Percentiles rank a stretch among this genome's conserved stretches.
Conservation (phyloP, 257 asterid species). For the Solanum megistacrolobum region DNA sequence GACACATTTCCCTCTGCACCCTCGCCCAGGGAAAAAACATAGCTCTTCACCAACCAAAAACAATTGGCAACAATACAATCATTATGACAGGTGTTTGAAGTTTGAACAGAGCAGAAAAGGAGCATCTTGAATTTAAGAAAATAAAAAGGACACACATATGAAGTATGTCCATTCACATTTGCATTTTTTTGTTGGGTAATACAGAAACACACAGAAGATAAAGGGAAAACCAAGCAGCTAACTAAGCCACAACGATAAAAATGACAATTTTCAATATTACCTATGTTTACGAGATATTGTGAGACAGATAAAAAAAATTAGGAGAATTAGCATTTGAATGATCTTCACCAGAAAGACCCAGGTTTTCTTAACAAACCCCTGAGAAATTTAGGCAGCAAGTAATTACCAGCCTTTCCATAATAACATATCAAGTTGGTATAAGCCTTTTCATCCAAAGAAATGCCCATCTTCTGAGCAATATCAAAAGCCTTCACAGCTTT, state of each 20-base stretch:
- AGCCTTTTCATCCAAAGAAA: constrained; percentile 74
- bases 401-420: constrained; percentile 82
- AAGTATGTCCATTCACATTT: background rate
- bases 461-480: constrained; percentile 47
- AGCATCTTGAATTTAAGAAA: background rate
- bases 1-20: background rate
- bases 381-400: background rate
- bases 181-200: background rate
- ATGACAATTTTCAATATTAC: background rate
- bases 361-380: background rate
- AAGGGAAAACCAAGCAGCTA: background rate
- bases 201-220: background rate
- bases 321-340: background rate
- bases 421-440: constrained; percentile 75
- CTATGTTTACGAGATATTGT: background rate
- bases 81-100: background rate
- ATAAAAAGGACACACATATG: background rate
- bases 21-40: background rate
- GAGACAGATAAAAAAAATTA: background rate
- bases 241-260: background rate
- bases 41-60: background rate
- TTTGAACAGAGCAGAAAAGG: background rate
- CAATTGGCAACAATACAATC: background rate
- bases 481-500: constrained; percentile 66
- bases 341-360: background rate